Percentiles rank a stretch among this genome's conserved stretches.
phyloP scores from a whole-genome alignment of 2,329 filamentous ascomycete genomes.

The Clonostachys sp. region DNA sequence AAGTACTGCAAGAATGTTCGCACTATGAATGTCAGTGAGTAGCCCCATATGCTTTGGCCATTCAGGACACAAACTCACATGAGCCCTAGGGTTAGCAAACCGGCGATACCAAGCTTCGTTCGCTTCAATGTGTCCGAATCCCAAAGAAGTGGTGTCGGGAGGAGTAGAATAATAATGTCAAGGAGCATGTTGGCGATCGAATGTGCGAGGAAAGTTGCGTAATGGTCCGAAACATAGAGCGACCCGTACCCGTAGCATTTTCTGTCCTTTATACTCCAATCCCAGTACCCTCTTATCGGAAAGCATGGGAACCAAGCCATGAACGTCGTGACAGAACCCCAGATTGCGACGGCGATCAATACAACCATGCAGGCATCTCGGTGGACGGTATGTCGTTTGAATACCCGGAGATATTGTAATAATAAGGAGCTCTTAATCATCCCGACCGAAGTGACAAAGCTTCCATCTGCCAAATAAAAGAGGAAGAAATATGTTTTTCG shows the following conservation, averaged over 20 bases:
- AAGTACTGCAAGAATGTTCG: neutral
- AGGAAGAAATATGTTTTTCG: conserved; percentile 1
- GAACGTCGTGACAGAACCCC: conserved; percentile 6
- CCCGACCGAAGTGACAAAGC: neutral
- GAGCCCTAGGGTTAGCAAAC: neutral
- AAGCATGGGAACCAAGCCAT: conserved; percentile 9
- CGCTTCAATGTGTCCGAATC: conserved; percentile 1
- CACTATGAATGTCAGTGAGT: neutral
- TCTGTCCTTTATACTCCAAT: conserved; percentile 1
- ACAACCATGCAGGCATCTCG: conserved; percentile 6
- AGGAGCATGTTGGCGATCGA: conserved; percentile 8
- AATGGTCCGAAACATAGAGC: conserved; percentile 6
- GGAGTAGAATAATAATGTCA: conserved; percentile 10
- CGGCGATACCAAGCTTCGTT: neutral
- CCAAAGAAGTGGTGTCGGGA: conserved; percentile 7
- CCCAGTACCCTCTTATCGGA: conserved; percentile 6
- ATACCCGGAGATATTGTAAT: conserved; percentile 11
- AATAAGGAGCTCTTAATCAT: conserved; percentile 2
- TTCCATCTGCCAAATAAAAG: conserved; percentile 2
- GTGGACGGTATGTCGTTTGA: conserved; percentile 4
- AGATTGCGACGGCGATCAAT: conserved; percentile 5
- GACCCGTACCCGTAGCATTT: conserved; percentile 8
- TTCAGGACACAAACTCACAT: neutral
- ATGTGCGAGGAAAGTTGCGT: conserved; percentile 8
- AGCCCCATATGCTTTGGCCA: neutral